phyloP scores from a whole-genome alignment of 805 yeast species.

The Blastobotrys chiropterorum region DNA sequence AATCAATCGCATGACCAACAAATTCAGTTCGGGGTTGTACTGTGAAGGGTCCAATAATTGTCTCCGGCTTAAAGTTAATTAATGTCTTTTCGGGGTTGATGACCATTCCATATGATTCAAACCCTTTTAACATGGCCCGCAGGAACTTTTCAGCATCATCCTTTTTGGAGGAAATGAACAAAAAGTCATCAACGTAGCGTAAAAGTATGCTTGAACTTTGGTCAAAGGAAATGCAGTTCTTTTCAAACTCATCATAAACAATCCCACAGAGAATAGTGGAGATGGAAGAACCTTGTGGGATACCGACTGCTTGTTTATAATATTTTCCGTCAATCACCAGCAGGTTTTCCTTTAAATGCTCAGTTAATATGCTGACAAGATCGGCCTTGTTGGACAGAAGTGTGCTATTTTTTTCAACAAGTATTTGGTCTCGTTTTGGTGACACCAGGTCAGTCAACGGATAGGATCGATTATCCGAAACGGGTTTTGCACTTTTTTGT shows the following conservation, averaged over 20 bases:
- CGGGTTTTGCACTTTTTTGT: background rate
- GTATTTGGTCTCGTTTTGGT: background rate
- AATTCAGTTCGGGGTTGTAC: slow-evolving; percentile 8
- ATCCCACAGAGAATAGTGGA: slow-evolving; percentile 73
- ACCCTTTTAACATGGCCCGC: slow-evolving; percentile 31
- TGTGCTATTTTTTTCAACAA: background rate
- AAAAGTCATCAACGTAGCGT: slow-evolving; percentile 79
- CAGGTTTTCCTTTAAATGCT: slow-evolving; percentile 49
- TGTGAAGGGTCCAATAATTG: background rate
- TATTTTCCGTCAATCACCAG: slow-evolving; percentile 32
- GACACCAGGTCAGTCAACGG: background rate
- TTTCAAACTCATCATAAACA: slow-evolving; percentile 56
- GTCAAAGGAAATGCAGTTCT: slow-evolving; percentile 27
- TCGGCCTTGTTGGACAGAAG: background rate
- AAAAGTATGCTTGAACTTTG: slow-evolving; percentile 38
- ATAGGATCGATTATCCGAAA: background rate
- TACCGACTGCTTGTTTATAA: slow-evolving; percentile 54
- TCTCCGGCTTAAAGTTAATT: slow-evolving; percentile 20
- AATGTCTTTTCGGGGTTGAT: slow-evolving; percentile 38
- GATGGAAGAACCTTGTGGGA: slow-evolving; percentile 79
- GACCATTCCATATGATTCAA: slow-evolving; percentile 38
- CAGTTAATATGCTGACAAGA: slow-evolving; percentile 27
- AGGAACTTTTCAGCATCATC: slow-evolving; percentile 30
- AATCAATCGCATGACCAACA: slow-evolving; percentile 12
- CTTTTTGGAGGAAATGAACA: slow-evolving; percentile 50